Evolutionary conservation across 768 basidiomycete genomes (phyloP), one percentile per base, ranked within the genome.

Genomic region (Lepiota brunneoincarnata): DNA sequence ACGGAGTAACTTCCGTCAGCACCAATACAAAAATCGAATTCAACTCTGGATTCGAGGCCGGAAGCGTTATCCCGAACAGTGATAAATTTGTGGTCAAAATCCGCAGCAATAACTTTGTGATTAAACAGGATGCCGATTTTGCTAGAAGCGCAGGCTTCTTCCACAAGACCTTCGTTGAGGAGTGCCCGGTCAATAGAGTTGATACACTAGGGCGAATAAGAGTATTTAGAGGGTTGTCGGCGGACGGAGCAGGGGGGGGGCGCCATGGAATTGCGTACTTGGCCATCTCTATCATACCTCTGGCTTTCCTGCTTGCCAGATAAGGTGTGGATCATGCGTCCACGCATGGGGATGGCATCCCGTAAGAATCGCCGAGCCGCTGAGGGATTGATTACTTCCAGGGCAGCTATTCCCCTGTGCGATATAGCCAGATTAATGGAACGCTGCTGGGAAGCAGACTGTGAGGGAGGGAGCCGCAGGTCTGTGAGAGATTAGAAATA

Each of bases 341-440:
- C 95, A 62, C 80, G 84, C 93, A 98, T 95, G 60, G 94, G 94
- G 71, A 98, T 94, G 37, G 86, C 87, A 26, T 83, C 77, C 60
- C 84, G 73, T 62, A 96, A 69, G 64, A 95, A 88, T 57, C 84
- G 77, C 50, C 82, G 76, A 21, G 89, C 83, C 58, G 83, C 73
- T 35, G 75, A 79, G 38, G 83, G 75, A 72, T 95, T 89, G 58
- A 99, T 81, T 50, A 86, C 83, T 62, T 86, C 78, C 42, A 98
- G 75, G 40, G 95, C 96, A 63, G 87, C 84, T 53, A 98, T 87
- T 59, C 95, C 96, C 40, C 96, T 85, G 54, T 93, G 86, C 17
- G 95, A 98, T 55, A 98, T 92, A 23, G 94, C 95, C 51, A 98
- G 78, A 73, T 98, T 98, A 71, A 98, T 97, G 53, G 94, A 97